These are phyloP conservation scores for Fusarium buxicola DNA, from an alignment of 2,329 filamentous ascomycete species.

Conservation along the genomic window DNA sequence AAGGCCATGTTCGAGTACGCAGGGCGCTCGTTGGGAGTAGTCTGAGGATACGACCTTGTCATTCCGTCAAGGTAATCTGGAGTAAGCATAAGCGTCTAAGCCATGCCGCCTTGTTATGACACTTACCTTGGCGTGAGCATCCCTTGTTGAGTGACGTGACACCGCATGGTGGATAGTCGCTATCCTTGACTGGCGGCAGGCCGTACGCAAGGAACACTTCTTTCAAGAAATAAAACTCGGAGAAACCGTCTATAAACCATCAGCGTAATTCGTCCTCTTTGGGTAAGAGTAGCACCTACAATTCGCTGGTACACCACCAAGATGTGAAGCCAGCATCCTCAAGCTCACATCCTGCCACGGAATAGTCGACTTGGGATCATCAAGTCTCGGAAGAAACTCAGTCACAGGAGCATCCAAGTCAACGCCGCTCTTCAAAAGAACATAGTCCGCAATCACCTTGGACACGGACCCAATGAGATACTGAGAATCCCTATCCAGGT, in stretches of 20 bases:
- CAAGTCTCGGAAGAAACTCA: constrained; percentile 51
- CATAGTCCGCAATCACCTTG: constrained; percentile 54
- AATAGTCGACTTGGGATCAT: constrained; percentile 40
- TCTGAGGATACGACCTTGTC: constrained; percentile 46
- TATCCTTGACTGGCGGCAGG: constrained; percentile 51
- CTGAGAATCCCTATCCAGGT: constrained; percentile 51
- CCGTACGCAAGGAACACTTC: constrained; percentile 51
- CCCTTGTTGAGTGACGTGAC: constrained; percentile 50
- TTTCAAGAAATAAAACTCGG: constrained; percentile 53
- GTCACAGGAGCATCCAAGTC: constrained; percentile 50
- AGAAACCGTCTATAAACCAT: constrained; percentile 45
- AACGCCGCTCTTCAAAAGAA: constrained; percentile 52
- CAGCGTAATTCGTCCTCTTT: neutral
- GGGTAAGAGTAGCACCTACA: constrained; percentile 40
- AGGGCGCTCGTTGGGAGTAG: constrained; percentile 48
- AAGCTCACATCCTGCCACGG: constrained; percentile 54
- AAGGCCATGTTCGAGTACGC: constrained; percentile 58
- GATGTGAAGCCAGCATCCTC: constrained; percentile 52
- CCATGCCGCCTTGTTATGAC: rapidly evolving
- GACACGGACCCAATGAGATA: constrained; percentile 57
- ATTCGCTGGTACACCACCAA: constrained; percentile 52
- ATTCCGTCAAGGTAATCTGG: constrained; percentile 51
- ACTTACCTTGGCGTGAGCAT: constrained; percentile 50
- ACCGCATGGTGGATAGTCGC: constrained; percentile 53
- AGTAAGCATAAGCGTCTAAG: neutral